Percentiles rank a stretch among this genome's conserved stretches.
These are phyloP conservation scores for Fistulifera solaris DNA, from an alignment of 108 stramenopile genomes.

Conservation along the genomic window DNA sequence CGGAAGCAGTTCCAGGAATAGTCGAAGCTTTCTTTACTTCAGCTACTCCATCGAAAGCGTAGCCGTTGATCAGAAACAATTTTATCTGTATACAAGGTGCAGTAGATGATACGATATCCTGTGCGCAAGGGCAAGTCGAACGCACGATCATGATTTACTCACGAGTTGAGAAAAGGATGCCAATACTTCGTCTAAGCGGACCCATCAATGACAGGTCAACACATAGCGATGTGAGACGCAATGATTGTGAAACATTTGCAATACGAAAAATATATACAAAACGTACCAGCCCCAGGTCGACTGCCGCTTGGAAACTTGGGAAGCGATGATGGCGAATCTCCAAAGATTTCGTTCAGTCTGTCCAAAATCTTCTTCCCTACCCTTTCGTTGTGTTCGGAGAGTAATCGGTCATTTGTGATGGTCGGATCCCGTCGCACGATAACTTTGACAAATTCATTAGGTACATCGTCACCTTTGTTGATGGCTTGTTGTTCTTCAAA, in stretches of 20 bases:
- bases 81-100: constrained; percentile 43
- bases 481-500: constrained; percentile 75
- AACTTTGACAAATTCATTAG: constrained; percentile 38
- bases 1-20: neutral
- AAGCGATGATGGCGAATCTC: constrained; percentile 40
- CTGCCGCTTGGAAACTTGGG: constrained; percentile 19
- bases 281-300: constrained; percentile 33
- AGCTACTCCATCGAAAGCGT: constrained; percentile 58
- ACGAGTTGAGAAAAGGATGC: neutral
- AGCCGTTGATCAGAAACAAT: constrained; percentile 67
- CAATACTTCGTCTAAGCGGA: neutral
- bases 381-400: constrained; percentile 27
- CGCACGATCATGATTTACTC: too few species aligned
- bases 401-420: constrained; percentile 35
- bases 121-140: too few species aligned
- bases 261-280: neutral
- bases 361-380: constrained; percentile 59
- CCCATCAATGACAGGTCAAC: neutral
- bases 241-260: neutral
- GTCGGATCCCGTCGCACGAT: constrained; percentile 59
- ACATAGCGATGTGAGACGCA: neutral
- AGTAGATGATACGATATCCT: too few species aligned
- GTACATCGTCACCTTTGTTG: constrained; percentile 33
- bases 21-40: constrained; percentile 1
- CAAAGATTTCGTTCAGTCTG: constrained; percentile 52